Base-by-base conservation (phyloP, 2,329 filamentous ascomycete genomes). In the Alternaria sp. region DNA sequence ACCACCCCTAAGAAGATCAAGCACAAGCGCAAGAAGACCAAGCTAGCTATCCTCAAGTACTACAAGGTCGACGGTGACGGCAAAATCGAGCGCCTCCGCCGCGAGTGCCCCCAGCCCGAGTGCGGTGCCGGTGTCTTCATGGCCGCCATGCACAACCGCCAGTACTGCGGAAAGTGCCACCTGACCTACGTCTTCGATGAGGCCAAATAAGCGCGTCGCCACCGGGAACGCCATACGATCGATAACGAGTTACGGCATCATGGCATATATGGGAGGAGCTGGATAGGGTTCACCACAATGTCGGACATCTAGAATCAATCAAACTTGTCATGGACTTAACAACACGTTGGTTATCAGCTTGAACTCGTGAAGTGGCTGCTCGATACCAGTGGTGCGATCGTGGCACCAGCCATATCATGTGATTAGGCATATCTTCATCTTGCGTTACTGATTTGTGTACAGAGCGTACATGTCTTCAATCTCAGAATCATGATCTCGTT, bases 21-120 rank as follows among this genome's bases (percentile, higher is more conserved):
- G 95, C 95, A 99, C 90, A 99, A 99, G 93, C 91, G 93, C 87
- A 99, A 98, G 93, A 99, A 99, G 94, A 97, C 91, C 89, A 99
- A 99, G 91, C 86, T 99, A 83, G 95, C 95, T 79, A 94, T 99
- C 76, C 93, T 99, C 83, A 99, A 99, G 90, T 99, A 99, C 92
- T 99, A 99, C 92, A 99, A 99, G 92, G 95, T 99, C 77, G 95
- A 98, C 83, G 92, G 91, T 77, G 95, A 99, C 79, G 95, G 96
- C 84, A 98, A 98, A 90, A 98, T 99, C 78, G 95, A 99, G 91
- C 95, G 95, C 80, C 90, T 99, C 73, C 89, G 96, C 81, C 89
- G 95, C 83, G 96, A 99, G 89, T 99, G 95, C 87, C 95, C 96
- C 72, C 84, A 74, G 65, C 65, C 75, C 65, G 87, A 80, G 93